Evolutionary conservation across 352 stramenopile species (phyloP).

Genomic region (Phytophthora kernoviae): DNA sequence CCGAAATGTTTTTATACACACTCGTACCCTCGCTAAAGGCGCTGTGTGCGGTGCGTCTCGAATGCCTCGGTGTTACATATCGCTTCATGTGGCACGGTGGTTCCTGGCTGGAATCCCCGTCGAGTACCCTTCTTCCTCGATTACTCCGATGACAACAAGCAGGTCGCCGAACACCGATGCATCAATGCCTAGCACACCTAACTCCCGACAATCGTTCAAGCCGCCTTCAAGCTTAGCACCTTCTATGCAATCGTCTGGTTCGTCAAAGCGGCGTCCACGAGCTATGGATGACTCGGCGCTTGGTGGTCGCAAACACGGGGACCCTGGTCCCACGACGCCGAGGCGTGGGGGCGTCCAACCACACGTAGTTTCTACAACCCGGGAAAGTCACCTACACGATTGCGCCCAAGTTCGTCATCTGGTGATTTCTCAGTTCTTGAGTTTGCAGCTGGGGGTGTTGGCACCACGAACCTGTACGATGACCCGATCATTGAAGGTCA

Average conservation of each 20-base stretch:
- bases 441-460: slow-evolving; percentile 20
- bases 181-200: slow-evolving; percentile 19
- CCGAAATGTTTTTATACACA: slow-evolving; percentile 67
- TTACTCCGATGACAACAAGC: slow-evolving; percentile 3
- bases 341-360: slow-evolving; percentile 28
- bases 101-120: slow-evolving; percentile 62
- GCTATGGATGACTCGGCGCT: slow-evolving; percentile 53
- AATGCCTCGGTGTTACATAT: slow-evolving; percentile 57
- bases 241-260: slow-evolving; percentile 20
- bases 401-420: slow-evolving; percentile 34
- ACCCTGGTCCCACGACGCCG: slow-evolving; percentile 27
- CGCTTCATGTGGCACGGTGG: slow-evolving; percentile 62
- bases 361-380: slow-evolving; percentile 46
- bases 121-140: slow-evolving; percentile 42
- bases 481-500: slow-evolving; percentile 46
- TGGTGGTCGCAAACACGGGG: slow-evolving; percentile 25
- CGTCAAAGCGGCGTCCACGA: slow-evolving; percentile 24
- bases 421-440: slow-evolving; percentile 32
- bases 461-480: slow-evolving; percentile 37
- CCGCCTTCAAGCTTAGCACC: slow-evolving; percentile 2
- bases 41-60: slow-evolving; percentile 51
- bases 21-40: slow-evolving; percentile 62
- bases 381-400: slow-evolving; percentile 26
- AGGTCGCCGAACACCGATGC: slow-evolving; percentile 5
- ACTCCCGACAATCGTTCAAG: slow-evolving; percentile 36